These are phyloP conservation scores for Parietaria judaica DNA, from an alignment of 306 rosid species.

Conservation along the genomic window DNA sequence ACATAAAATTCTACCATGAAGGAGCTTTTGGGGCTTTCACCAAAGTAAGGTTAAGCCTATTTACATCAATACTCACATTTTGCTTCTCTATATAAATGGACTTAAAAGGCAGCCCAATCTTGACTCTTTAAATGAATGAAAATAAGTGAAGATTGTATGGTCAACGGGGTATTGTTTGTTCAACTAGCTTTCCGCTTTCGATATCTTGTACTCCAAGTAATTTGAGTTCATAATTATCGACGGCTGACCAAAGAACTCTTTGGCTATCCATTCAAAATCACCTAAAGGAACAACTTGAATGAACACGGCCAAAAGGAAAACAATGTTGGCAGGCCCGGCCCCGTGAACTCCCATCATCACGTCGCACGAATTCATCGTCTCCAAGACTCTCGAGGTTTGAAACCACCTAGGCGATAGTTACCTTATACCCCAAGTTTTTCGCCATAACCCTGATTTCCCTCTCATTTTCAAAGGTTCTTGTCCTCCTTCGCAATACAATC, in stretches of 20 bases:
- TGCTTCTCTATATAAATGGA: slow-evolving; percentile 62
- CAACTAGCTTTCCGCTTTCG: slow-evolving; percentile 60
- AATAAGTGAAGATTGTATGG: slow-evolving; percentile 39
- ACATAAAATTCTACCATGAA: slow-evolving; percentile 18
- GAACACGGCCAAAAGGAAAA: slow-evolving; percentile 72
- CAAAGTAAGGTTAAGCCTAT: slow-evolving; percentile 64
- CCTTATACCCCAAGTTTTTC: slow-evolving; percentile 47
- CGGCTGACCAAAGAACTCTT: slow-evolving; percentile 38
- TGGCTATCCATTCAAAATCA: slow-evolving; percentile 58
- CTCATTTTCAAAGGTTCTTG: slow-evolving; percentile 57
- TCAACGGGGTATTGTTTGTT: slow-evolving; percentile 56
- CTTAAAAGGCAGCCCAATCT: slow-evolving; percentile 50
- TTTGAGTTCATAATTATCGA: slow-evolving; percentile 56
- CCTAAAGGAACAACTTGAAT: slow-evolving; percentile 78
- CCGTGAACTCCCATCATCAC: slow-evolving; percentile 91
- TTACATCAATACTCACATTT: slow-evolving; percentile 51
- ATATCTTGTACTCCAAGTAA: slow-evolving; percentile 67
- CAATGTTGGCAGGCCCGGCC: slow-evolving; percentile 81
- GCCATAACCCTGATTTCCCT: slow-evolving; percentile 52
- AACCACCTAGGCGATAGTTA: slow-evolving; percentile 40
- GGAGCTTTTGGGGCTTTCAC: slow-evolving; percentile 61
- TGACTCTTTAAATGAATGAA: slow-evolving; percentile 30
- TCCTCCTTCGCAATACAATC: slow-evolving; percentile 51
- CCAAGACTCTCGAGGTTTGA: slow-evolving; percentile 35
- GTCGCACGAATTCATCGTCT: slow-evolving; percentile 74